Evolutionary conservation across 2,329 filamentous ascomycete genomes (phyloP).

Genomic region (Aspergillus sp.): DNA sequence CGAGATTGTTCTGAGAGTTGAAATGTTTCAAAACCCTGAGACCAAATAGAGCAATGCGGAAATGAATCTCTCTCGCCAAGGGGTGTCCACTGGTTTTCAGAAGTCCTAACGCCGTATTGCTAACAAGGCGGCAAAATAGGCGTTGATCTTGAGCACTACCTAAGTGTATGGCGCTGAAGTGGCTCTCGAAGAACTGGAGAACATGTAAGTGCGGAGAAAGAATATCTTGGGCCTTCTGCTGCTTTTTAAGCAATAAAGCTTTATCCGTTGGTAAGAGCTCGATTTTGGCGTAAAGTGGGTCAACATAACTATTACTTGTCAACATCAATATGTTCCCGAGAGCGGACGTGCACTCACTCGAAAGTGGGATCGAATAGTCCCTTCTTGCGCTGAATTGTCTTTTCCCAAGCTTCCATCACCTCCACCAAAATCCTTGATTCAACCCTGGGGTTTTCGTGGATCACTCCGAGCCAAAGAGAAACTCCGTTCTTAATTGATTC

Average conservation of each 20-base stretch:
- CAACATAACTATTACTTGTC: conserved; percentile 53
- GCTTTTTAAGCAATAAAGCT: conserved; percentile 65
- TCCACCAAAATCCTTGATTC: conserved; percentile 81
- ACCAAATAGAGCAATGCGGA: conserved; percentile 80
- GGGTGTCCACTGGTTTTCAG: conserved; percentile 70
- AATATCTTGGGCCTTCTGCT: conserved; percentile 74
- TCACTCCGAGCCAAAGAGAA: conserved; percentile 92
- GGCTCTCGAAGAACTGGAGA: conserved; percentile 84
- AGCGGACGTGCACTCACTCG: conserved; percentile 42
- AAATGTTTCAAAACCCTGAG: conserved; percentile 71
- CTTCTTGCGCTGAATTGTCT: conserved; percentile 68
- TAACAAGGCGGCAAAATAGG: conserved; percentile 75
- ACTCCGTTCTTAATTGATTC: conserved; percentile 93
- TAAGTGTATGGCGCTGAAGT: conserved; percentile 89
- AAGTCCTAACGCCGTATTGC: conserved; percentile 71
- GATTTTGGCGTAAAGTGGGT: conserved; percentile 86
- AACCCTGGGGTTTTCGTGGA: conserved; percentile 88
- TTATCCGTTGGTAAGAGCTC: conserved; percentile 92
- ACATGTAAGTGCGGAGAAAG: conserved; percentile 82
- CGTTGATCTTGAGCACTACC: conserved; percentile 76
- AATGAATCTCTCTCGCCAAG: conserved; percentile 84
- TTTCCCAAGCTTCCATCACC: conserved; percentile 87
- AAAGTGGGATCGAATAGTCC: conserved; percentile 77
- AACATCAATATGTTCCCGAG: conserved; percentile 3
- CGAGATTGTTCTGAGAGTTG: conserved; percentile 57